Evolutionary conservation across 2,329 filamentous ascomycete genomes (phyloP).

Genomic region (Fusarium continuum): DNA sequence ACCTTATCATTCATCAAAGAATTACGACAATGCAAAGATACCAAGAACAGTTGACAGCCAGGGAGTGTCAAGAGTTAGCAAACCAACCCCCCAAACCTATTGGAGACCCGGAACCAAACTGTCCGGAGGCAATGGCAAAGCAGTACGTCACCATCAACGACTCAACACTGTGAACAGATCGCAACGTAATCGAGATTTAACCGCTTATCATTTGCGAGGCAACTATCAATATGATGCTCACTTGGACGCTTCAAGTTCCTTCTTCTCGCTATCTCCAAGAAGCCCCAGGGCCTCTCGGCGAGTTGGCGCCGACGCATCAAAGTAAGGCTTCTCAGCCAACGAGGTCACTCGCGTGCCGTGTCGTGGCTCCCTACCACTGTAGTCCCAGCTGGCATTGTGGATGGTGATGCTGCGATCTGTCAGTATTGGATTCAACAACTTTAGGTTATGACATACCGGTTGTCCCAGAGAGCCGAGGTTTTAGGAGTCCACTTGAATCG

Average conservation of each 20-base stretch:
- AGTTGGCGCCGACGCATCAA: constrained; percentile 70
- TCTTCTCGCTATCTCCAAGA: constrained; percentile 64
- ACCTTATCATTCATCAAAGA: too few species aligned
- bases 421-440: neutral
- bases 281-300: constrained; percentile 72
- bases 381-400: constrained; percentile 79
- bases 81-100: too few species aligned
- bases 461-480: constrained; percentile 77
- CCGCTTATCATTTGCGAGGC: too few species aligned
- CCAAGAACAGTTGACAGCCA: too few species aligned
- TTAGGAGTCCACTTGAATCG: constrained; percentile 75
- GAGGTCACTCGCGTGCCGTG: constrained; percentile 78
- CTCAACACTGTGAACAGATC: too few species aligned
- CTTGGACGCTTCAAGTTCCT: constrained; percentile 36
- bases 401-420: constrained; percentile 67
- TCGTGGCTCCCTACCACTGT: constrained; percentile 70
- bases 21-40: too few species aligned
- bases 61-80: too few species aligned
- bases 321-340: constrained; percentile 76
- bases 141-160: too few species aligned
- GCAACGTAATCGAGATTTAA: too few species aligned
- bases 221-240: too few species aligned
- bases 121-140: too few species aligned
- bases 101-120: too few species aligned
- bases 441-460: constrained; percentile 58